phyloP scores from a whole-genome alignment of 768 basidiomycete species.

The Tylopilus subfusipes region DNA sequence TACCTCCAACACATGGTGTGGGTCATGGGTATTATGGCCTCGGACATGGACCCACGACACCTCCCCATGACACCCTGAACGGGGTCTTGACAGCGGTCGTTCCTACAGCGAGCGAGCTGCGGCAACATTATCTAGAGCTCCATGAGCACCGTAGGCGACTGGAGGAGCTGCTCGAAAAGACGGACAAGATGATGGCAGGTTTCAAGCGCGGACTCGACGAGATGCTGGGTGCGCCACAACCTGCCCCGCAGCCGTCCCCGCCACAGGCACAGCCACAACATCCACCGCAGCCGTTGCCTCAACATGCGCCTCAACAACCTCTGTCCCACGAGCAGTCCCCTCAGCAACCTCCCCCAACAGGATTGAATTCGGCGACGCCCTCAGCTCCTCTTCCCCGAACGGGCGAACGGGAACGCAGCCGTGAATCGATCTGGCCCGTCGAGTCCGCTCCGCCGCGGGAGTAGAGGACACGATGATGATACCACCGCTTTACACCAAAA shows the following conservation, averaged over 20 bases:
- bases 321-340: constrained; percentile 28
- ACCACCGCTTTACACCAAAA: constrained; percentile 16
- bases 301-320: constrained; percentile 22
- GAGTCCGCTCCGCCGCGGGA: constrained; percentile 27
- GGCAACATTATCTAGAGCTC: constrained; percentile 67
- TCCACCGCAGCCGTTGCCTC: constrained; percentile 21
- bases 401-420: constrained; percentile 28
- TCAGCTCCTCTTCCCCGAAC: constrained; percentile 24
- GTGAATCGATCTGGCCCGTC: constrained; percentile 30
- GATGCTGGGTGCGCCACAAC: constrained; percentile 45
- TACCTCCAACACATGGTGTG: constrained; percentile 38
- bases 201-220: constrained; percentile 76
- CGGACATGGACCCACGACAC: constrained; percentile 37
- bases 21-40: constrained; percentile 37
- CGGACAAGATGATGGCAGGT: constrained; percentile 67
- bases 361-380: constrained; percentile 9
- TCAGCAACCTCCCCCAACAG: constrained; percentile 20
- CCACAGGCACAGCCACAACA: constrained; percentile 24
- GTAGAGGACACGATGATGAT: constrained; percentile 20
- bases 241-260: constrained; percentile 20
- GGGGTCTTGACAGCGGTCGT: constrained; percentile 26
- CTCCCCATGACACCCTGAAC: constrained; percentile 32
- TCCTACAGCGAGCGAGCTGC: constrained; percentile 58
- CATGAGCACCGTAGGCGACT: constrained; percentile 57
- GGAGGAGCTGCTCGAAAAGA: constrained; percentile 73